Evolutionary conservation across 2,329 filamentous ascomycete genomes (phyloP).

Genomic region (Fusarium verrucosum): DNA sequence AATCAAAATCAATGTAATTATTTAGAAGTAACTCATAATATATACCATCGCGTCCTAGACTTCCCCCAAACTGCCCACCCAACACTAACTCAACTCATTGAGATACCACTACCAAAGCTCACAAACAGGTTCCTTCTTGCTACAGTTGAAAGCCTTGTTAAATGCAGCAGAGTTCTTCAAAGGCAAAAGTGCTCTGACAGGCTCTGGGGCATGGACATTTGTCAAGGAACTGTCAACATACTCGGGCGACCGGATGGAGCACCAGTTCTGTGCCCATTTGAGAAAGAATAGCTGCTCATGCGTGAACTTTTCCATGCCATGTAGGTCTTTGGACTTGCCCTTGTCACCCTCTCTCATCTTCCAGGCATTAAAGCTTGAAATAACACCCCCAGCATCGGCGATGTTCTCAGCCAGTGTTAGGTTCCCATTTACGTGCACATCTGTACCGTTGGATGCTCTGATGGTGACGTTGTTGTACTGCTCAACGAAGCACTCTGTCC

Average conservation of each 20-base stretch:
- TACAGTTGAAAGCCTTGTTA: conserved; percentile 72
- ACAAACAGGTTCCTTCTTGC: conserved; percentile 71
- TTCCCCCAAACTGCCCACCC: too few species aligned
- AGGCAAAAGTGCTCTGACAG: conserved; percentile 69
- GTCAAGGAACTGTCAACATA: conserved; percentile 64
- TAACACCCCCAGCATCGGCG: conserved; percentile 73
- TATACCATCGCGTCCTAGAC: too few species aligned
- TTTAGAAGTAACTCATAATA: too few species aligned
- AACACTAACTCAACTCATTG: not conserved
- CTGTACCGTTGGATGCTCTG: conserved; percentile 62
- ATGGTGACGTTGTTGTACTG: conserved; percentile 72
- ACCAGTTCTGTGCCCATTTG: conserved; percentile 72
- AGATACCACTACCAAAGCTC: conserved; percentile 69
- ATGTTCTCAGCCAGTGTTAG: conserved; percentile 76
- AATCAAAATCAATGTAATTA: not conserved
- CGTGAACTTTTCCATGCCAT: conserved; percentile 68
- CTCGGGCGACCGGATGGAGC: conserved; percentile 68
- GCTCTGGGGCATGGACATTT: conserved; percentile 72
- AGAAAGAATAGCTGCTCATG: conserved; percentile 77
- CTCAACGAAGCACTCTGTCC: conserved; percentile 72
- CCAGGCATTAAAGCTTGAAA: conserved; percentile 72
- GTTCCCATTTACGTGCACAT: conserved; percentile 69
- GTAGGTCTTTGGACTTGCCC: conserved; percentile 61
- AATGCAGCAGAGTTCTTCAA: conserved; percentile 75
- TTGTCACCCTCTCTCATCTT: conserved; percentile 63